phyloP scores from a whole-genome alignment of 805 yeast species.

The Kluyveromyces lactis region DNA sequence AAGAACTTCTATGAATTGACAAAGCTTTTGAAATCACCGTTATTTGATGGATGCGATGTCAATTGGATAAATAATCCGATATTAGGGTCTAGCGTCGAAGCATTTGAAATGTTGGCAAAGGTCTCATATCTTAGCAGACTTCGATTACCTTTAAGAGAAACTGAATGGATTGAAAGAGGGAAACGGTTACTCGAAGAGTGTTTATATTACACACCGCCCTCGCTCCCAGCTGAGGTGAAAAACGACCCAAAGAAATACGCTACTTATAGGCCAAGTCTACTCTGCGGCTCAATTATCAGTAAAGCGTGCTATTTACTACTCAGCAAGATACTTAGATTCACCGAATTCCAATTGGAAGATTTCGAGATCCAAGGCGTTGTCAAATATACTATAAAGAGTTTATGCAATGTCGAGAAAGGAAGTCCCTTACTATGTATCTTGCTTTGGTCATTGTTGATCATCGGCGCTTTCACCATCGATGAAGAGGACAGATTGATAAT shows the following conservation, averaged over 20 bases:
- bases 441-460: conserved; percentile 14
- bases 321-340: conserved; percentile 11
- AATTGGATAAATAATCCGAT: conserved; percentile 37
- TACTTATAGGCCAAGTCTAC: conserved; percentile 14
- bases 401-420: conserved; percentile 13
- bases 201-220: conserved; percentile 15
- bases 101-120: conserved; percentile 32
- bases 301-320: conserved; percentile 15
- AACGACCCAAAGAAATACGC: conserved; percentile 12
- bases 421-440: conserved; percentile 14
- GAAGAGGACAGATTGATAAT: conserved; percentile 11
- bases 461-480: conserved; percentile 16
- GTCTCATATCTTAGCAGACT: conserved; percentile 30
- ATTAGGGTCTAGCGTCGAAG: conserved; percentile 31
- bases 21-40: conserved; percentile 14
- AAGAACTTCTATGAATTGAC: conserved; percentile 10
- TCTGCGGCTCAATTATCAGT: conserved; percentile 15
- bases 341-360: conserved; percentile 10
- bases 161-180: conserved; percentile 12
- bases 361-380: conserved; percentile 14
- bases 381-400: conserved; percentile 12
- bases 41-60: conserved; percentile 21
- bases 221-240: conserved; percentile 13
- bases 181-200: conserved; percentile 13
- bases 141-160: conserved; percentile 9